Conservation (phyloP, 441 rosid species). For the Daphne laureola region DNA sequence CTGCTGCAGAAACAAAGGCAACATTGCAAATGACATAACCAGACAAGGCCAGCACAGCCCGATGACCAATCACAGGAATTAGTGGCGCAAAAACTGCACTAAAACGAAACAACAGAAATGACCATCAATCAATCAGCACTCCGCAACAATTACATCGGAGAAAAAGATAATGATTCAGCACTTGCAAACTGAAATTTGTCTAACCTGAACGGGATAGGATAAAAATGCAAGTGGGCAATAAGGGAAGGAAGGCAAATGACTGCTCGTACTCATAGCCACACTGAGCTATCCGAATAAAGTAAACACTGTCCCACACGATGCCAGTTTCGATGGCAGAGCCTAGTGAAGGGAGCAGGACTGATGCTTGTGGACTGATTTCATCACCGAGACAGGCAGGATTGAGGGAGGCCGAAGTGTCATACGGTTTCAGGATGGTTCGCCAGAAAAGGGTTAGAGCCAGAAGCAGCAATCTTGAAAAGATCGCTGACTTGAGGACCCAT, state of each 20-base stretch:
- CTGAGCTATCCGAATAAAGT: slow-evolving; percentile 64
- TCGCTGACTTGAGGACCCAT: slow-evolving; percentile 47
- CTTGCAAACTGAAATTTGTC: neutral
- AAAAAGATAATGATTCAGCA: neutral
- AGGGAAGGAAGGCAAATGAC: slow-evolving; percentile 77
- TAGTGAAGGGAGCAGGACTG: slow-evolving; percentile 22
- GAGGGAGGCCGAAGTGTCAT: slow-evolving; percentile 76
- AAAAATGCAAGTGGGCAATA: slow-evolving; percentile 60
- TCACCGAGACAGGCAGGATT: slow-evolving; percentile 45
- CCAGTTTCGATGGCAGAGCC: slow-evolving; percentile 45
- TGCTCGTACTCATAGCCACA: slow-evolving; percentile 96
- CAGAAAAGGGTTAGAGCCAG: slow-evolving; percentile 45
- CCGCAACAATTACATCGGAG: neutral
- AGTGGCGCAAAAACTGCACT: slow-evolving; percentile 65
- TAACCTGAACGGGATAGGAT: slow-evolving; percentile 58
- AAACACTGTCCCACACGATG: slow-evolving; percentile 89
- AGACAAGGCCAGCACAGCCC: slow-evolving; percentile 72
- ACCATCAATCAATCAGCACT: neutral
- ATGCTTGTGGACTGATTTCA: slow-evolving; percentile 15
- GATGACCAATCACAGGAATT: slow-evolving; percentile 53
- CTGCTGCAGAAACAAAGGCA: slow-evolving; percentile 62
- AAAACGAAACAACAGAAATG: neutral
- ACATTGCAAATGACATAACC: slow-evolving; percentile 63
- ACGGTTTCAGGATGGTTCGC: slow-evolving; percentile 58
- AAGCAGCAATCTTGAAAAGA: slow-evolving; percentile 50